phyloP scores from a whole-genome alignment of 2,329 filamentous ascomycete genomes.

The Alternaria triticina region DNA sequence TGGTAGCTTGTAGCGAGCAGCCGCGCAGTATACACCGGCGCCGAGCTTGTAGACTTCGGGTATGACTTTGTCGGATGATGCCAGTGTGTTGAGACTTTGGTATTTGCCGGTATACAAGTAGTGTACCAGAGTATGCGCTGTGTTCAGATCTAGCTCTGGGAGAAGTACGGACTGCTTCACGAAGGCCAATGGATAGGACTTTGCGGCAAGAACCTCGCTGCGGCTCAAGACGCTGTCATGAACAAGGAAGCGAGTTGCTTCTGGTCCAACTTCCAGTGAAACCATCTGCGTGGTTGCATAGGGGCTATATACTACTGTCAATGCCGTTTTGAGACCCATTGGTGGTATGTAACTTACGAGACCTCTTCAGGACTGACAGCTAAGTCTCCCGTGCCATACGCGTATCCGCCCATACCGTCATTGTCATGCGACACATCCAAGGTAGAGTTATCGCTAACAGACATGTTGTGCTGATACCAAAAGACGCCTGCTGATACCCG shows the following conservation, averaged over 20 bases:
- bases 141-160: conserved; percentile 31
- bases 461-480: neutral
- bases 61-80: conserved; percentile 1
- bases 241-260: conserved; percentile 27
- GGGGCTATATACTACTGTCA: conserved; percentile 12
- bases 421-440: neutral
- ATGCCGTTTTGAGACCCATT: neutral
- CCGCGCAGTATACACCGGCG: conserved; percentile 36
- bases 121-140: conserved; percentile 33
- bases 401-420: neutral
- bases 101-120: conserved; percentile 34
- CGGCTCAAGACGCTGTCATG: conserved; percentile 33
- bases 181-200: conserved; percentile 14
- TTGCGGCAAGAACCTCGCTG: conserved; percentile 26
- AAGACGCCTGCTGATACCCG: neutral
- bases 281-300: conserved; percentile 28
- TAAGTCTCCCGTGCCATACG: neutral
- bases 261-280: conserved; percentile 26
- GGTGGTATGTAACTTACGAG: neutral
- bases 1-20: conserved; percentile 32
- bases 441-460: neutral
- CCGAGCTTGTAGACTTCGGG: conserved; percentile 23
- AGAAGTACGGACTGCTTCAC: conserved; percentile 23
- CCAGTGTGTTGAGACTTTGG: conserved; percentile 16
- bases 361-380: conserved; percentile 1